phyloP scores from a whole-genome alignment of 2,329 filamentous ascomycete species.

The Ophiobolus disseminans region DNA sequence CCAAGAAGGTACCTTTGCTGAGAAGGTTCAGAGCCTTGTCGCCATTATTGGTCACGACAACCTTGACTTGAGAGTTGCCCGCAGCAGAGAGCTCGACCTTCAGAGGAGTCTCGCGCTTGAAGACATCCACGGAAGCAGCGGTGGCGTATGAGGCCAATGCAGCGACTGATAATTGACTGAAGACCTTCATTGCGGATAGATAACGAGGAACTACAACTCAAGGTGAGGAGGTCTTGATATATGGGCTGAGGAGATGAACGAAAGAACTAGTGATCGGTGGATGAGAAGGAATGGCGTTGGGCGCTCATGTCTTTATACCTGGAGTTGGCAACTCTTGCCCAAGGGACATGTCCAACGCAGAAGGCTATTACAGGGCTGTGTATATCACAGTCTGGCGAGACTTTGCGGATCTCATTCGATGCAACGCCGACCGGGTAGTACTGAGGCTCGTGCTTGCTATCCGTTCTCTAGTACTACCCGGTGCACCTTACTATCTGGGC shows the following conservation, averaged over 20 bases:
- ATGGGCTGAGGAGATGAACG: constrained; percentile 10
- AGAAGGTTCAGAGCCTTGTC: constrained; percentile 59
- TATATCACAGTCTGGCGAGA: too few relatives aligned
- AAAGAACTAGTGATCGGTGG: constrained; percentile 29
- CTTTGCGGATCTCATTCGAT: too few relatives aligned
- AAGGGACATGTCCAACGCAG: constrained; percentile 10
- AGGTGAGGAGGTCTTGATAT: constrained; percentile 9
- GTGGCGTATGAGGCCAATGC: constrained; percentile 36
- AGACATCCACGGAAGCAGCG: constrained; percentile 35
- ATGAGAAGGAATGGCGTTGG: constrained; percentile 17
- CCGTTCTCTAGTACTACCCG: too few relatives aligned
- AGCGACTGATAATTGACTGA: constrained; percentile 35
- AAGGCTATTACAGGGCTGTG: constrained; percentile 12
- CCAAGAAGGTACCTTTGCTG: constrained; percentile 62
- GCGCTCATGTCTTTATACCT: constrained; percentile 31
- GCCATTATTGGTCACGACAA: constrained; percentile 62
- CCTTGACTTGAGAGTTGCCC: constrained; percentile 63
- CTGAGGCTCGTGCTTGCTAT: too few relatives aligned
- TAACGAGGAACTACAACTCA: constrained; percentile 9
- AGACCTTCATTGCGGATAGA: constrained; percentile 35
- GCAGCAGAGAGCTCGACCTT: constrained; percentile 54
- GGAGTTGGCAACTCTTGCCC: background rate
- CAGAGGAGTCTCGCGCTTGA: constrained; percentile 45
- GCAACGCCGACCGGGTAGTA: too few relatives aligned
- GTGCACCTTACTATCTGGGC: too few relatives aligned